Evolutionary conservation across 139 green algal species (phyloP).

Genomic region (Chlamydomonas incerta): DNA sequence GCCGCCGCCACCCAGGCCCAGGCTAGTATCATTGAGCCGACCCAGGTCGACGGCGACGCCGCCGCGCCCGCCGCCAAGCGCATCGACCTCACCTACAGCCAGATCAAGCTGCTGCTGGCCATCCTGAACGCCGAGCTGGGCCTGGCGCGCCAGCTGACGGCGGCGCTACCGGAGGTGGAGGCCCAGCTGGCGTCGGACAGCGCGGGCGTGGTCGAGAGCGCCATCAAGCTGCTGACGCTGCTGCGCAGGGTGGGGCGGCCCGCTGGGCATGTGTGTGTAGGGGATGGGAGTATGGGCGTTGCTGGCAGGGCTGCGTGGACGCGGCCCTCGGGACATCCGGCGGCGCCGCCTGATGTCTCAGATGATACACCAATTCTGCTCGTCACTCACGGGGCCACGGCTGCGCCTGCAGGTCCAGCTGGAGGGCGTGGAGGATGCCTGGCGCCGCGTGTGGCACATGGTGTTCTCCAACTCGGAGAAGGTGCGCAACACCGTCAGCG

Average conservation of each 20-base stretch:
- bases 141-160: constrained; percentile 1
- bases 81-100: no score
- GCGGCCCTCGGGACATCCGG: no score
- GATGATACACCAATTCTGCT: no score
- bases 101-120: no score
- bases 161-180: constrained; percentile 22
- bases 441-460: constrained; percentile 85
- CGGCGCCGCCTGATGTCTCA: no score
- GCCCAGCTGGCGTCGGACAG: constrained; percentile 11
- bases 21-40: constrained; percentile 33
- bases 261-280: neutral
- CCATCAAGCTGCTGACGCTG: constrained; percentile 81
- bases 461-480: constrained; percentile 84
- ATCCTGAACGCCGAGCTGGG: neutral
- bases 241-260: constrained; percentile 67
- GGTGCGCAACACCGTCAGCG: constrained; percentile 72
- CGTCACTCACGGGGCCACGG: no score
- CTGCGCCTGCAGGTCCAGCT: no score
- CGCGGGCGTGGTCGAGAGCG: constrained; percentile 59
- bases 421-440: constrained; percentile 1
- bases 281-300: neutral
- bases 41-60: constrained; percentile 40
- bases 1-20: neutral
- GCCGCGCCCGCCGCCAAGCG: constrained; percentile 6
- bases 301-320: no score